phyloP scores from a whole-genome alignment of 371 early-diverging fungal genomes.

The Mortierella sp. region DNA sequence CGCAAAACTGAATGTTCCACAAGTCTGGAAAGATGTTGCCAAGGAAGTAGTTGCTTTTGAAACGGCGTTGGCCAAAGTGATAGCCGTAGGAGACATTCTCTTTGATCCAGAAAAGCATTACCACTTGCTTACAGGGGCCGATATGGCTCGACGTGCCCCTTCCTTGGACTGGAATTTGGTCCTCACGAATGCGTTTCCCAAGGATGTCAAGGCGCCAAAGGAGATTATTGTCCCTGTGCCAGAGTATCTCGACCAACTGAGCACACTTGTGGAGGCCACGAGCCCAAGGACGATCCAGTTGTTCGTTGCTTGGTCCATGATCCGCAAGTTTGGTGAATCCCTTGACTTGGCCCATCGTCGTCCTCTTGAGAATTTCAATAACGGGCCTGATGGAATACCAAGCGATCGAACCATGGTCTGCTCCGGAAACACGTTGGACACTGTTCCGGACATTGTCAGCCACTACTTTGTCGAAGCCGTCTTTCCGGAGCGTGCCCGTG shows the following conservation, averaged over 20 bases:
- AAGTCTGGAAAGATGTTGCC: slow-evolving; percentile 17
- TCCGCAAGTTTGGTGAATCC: slow-evolving; percentile 28
- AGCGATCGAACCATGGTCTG: slow-evolving; percentile 58
- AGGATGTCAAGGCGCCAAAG: slow-evolving; percentile 34
- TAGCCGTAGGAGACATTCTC: too few species aligned
- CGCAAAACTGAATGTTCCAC: background rate
- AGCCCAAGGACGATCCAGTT: slow-evolving; percentile 48
- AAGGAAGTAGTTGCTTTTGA: slow-evolving; percentile 31
- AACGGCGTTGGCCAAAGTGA: background rate
- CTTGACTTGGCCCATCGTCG: slow-evolving; percentile 43
- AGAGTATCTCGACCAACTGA: slow-evolving; percentile 52
- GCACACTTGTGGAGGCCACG: slow-evolving; percentile 45
- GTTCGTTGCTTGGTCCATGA: slow-evolving; percentile 59
- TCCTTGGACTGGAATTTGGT: slow-evolving; percentile 59
- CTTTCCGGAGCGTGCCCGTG: slow-evolving; percentile 49
- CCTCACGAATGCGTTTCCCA: slow-evolving; percentile 52
- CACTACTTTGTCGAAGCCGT: slow-evolving; percentile 64
- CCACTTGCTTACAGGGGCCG: slow-evolving; percentile 55
- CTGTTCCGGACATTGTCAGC: slow-evolving; percentile 61
- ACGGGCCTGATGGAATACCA: too few species aligned
- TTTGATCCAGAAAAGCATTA: slow-evolving; percentile 54
- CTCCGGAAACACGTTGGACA: slow-evolving; percentile 37
- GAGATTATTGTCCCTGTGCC: slow-evolving; percentile 55
- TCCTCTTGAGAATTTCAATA: slow-evolving; percentile 46
- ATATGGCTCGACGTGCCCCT: slow-evolving; percentile 51